Conservation (phyloP, 78 protist genomes). For the Monosiga brevicollis region DNA sequence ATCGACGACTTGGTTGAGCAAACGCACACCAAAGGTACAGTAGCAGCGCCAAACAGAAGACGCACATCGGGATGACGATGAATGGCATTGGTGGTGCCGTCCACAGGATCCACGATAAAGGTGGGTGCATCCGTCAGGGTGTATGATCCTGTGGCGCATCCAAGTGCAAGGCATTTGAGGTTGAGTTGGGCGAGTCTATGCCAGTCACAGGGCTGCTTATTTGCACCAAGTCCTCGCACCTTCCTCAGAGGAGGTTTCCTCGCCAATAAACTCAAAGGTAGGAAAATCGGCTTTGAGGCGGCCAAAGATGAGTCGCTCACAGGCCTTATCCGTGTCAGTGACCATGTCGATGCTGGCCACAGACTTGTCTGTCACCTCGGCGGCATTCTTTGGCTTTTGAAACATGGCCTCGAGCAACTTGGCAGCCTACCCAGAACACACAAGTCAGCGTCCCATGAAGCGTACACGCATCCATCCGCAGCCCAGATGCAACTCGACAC, state of each 20-base stretch:
- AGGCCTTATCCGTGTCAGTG: conserved; percentile 3
- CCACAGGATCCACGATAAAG: conserved; percentile 79
- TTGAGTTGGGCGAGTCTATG: too few relatives aligned
- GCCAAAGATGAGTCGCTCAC: not conserved
- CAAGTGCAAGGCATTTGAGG: too few relatives aligned
- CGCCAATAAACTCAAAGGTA: conserved; percentile 13
- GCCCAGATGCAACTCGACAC: too few relatives aligned
- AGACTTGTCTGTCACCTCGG: not conserved
- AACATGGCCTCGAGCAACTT: not conserved
- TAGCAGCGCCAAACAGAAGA: not conserved
- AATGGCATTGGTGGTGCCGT: conserved; percentile 82
- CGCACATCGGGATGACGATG: conserved; percentile 7
- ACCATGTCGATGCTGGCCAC: conserved; percentile 3
- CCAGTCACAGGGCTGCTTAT: too few relatives aligned
- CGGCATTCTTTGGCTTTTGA: not conserved
- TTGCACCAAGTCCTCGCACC: too few relatives aligned
- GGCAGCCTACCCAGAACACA: not conserved
- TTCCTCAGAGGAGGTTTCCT: conserved; percentile 25
- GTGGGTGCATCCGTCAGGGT: conserved; percentile 55
- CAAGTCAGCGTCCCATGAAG: too few relatives aligned
- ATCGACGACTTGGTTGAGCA: not conserved
- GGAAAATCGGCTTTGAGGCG: not conserved
- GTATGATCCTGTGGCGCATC: too few relatives aligned
- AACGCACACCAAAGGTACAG: not conserved
- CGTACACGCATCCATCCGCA: too few relatives aligned